phyloP scores from a whole-genome alignment of 2,329 filamentous ascomycete genomes.

The Didymella arachidicola region DNA sequence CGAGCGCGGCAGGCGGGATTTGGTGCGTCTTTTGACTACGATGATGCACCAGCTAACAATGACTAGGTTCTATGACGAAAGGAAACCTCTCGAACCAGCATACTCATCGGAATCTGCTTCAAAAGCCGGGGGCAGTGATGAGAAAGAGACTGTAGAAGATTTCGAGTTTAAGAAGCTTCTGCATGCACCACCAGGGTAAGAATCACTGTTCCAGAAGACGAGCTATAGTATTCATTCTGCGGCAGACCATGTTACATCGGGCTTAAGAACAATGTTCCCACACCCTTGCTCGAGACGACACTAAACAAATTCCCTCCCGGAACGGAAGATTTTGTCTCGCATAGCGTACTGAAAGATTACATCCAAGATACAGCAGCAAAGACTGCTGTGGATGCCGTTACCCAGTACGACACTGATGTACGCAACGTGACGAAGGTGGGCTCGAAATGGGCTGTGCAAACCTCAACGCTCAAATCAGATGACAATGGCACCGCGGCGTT shows the following conservation, averaged over 20 bases:
- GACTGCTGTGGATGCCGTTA: slow-evolving; percentile 60
- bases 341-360: slow-evolving; percentile 65
- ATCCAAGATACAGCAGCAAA: slow-evolving; percentile 65
- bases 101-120: slow-evolving; percentile 52
- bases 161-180: slow-evolving; percentile 32
- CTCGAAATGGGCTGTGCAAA: slow-evolving; percentile 61
- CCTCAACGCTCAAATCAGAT: slow-evolving; percentile 52
- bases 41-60: neutral
- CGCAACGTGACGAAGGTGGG: slow-evolving; percentile 59
- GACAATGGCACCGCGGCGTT: slow-evolving; percentile 22
- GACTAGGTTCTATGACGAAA: slow-evolving; percentile 59
- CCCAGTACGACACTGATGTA: slow-evolving; percentile 67
- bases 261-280: slow-evolving; percentile 63
- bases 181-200: slow-evolving; percentile 62
- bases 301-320: slow-evolving; percentile 65
- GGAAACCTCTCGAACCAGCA: slow-evolving; percentile 56
- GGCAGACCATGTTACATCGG: slow-evolving; percentile 61
- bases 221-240: neutral
- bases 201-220: neutral
- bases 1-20: slow-evolving; percentile 61
- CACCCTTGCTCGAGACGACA: slow-evolving; percentile 59
- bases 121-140: slow-evolving; percentile 30
- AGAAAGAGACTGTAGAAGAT: slow-evolving; percentile 20
- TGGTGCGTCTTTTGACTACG: slow-evolving; percentile 54
- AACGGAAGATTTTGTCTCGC: slow-evolving; percentile 67